Base-by-base conservation (phyloP, 2,329 filamentous ascomycete genomes). In the Hirsutella rhossiliensis region DNA sequence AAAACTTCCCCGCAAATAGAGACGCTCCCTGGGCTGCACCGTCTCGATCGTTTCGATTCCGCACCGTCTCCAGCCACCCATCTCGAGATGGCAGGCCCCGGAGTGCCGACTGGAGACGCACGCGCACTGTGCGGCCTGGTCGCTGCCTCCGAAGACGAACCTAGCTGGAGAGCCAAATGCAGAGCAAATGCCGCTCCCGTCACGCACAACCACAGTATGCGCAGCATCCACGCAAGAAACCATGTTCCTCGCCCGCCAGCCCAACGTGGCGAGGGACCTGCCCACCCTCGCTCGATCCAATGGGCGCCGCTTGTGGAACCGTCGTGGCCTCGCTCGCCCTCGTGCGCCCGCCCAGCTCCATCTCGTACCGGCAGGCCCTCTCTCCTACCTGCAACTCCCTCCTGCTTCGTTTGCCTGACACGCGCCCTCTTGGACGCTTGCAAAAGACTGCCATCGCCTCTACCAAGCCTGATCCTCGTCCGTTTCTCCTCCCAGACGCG, bases 1-100 rank as follows among this genome's bases (percentile, higher is more conserved):
- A 40, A 34, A 42, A 40, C 38, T 48, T 45, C 47, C 46, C 48
- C 48, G 46, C 46, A 47, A 49, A 43, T 31, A 23, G 41, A 38
- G 34, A 36, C 32, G n/a, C 30, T n/a, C 17, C 13, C 34, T 31
- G 13, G 23, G 45, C 37, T 36, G 17, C 41, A 46, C 49, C 39
- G 50, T 50, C 39, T 46, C 46, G 48, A 51, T 51, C 45, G 41
- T 11, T 3, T 27, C 3, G 23, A 2, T 27, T 9, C 3, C 23
- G 23, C 23, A 27, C 23, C 23, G 23, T 27, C 23, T 27, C 23
- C 3, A 27, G 23, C 23, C 23, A 9, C 23, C 23, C 5, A 27
- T 5, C 6, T 9, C 5, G 23, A 3, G 3, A 27, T 27, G 3
- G 23, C 23, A n/a, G n/a, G n/a, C n/a, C n/a, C n/a, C n/a, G n/a